phyloP scores from a whole-genome alignment of 2,329 filamentous ascomycete genomes.

The Phymatotrichopsis omnivora region DNA sequence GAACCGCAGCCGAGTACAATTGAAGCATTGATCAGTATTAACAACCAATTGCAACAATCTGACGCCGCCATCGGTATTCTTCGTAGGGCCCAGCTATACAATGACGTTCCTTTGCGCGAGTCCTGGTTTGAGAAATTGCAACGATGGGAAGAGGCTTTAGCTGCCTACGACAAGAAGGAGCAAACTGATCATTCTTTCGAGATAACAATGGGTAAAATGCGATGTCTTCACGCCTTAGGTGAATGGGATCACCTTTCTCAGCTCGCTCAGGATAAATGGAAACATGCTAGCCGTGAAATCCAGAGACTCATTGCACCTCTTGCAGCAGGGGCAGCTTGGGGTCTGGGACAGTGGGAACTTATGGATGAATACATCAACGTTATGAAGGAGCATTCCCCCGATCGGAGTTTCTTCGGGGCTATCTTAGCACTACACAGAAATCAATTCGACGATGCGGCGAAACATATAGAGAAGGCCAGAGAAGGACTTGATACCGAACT shows the following conservation, averaged over 20 bases:
- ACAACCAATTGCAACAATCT: slow-evolving; percentile 97
- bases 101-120: slow-evolving; percentile 90
- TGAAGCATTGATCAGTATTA: slow-evolving; percentile 96
- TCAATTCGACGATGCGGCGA: slow-evolving; percentile 82
- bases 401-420: slow-evolving; percentile 94
- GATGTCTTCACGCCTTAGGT: slow-evolving; percentile 88
- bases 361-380: slow-evolving; percentile 97
- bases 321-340: slow-evolving; percentile 93
- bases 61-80: slow-evolving; percentile 97
- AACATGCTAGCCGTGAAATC: slow-evolving; percentile 75
- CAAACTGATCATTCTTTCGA: slow-evolving; percentile 68
- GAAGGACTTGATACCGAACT: slow-evolving; percentile 93
- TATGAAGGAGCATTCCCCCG: slow-evolving; percentile 87
- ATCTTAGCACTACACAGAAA: slow-evolving; percentile 92
- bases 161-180: slow-evolving; percentile 79
- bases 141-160: slow-evolving; percentile 92
- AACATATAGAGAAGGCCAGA: slow-evolving; percentile 80
- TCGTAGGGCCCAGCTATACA: slow-evolving; percentile 88
- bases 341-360: slow-evolving; percentile 88
- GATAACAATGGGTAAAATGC: slow-evolving; percentile 99
- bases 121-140: slow-evolving; percentile 99
- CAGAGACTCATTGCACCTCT: slow-evolving; percentile 85
- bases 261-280: slow-evolving; percentile 87
- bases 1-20: slow-evolving; percentile 94
- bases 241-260: slow-evolving; percentile 93